phyloP scores from a whole-genome alignment of 164 flowering plant species.

The Sextonia rubra region DNA sequence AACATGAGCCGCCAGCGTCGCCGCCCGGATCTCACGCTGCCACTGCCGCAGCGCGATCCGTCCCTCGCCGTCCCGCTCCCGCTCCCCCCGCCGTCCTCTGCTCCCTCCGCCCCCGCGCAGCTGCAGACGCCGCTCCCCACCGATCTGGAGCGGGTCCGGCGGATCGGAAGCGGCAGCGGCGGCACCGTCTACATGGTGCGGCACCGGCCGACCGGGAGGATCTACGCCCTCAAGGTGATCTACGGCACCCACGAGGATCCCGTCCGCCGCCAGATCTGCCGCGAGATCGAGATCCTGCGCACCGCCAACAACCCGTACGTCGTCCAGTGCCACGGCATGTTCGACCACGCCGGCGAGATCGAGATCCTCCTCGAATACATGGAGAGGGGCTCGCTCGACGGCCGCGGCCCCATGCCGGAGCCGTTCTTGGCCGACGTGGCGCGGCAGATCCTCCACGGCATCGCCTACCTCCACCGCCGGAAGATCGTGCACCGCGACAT shows the following conservation, averaged over 20 bases:
- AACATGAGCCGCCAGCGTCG: slow-evolving; percentile 34
- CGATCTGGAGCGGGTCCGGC: slow-evolving; percentile 54
- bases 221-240: slow-evolving; percentile 82
- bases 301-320: slow-evolving; percentile 65
- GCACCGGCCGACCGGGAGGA: slow-evolving; percentile 44
- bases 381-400: slow-evolving; percentile 85
- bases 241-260: slow-evolving; percentile 77
- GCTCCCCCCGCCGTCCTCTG: slow-evolving; percentile 61
- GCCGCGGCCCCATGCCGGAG: slow-evolving; percentile 38
- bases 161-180: slow-evolving; percentile 77
- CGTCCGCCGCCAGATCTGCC: slow-evolving; percentile 76
- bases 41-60: slow-evolving; percentile 63
- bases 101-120: slow-evolving; percentile 34
- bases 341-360: slow-evolving; percentile 72
- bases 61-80: slow-evolving; percentile 66
- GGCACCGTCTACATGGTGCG: slow-evolving; percentile 85
- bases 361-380: slow-evolving; percentile 77
- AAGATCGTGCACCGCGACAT: slow-evolving; percentile 80
- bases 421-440: slow-evolving; percentile 44
- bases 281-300: slow-evolving; percentile 80
- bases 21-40: slow-evolving; percentile 55
- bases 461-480: slow-evolving; percentile 56
- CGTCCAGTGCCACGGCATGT: slow-evolving; percentile 75
- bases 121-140: slow-evolving; percentile 18
- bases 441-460: slow-evolving; percentile 56